phyloP scores from a whole-genome alignment of 306 rosid species.

The Fragaria nilgerrensis region DNA sequence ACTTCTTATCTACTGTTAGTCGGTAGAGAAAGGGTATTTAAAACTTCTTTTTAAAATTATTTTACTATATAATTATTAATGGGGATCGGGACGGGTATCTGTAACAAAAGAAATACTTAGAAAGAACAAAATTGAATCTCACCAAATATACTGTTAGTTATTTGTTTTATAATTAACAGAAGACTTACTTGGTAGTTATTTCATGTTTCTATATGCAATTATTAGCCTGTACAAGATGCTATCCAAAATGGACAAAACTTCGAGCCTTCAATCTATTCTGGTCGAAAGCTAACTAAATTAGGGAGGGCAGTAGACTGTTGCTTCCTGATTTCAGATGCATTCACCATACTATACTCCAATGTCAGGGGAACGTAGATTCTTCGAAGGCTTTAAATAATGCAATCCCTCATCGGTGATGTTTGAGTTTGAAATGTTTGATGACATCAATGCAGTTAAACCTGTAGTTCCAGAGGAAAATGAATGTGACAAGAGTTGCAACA shows the following conservation, averaged over 20 bases:
- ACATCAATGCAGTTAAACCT: conserved; percentile 63
- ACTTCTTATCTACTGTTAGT: no score
- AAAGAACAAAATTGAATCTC: no score
- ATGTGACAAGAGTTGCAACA: not conserved
- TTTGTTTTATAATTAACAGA: no score
- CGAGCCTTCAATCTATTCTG: conserved; percentile 33
- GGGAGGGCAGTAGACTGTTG: conserved; percentile 57
- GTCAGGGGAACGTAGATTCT: conserved; percentile 63
- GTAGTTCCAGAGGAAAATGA: not conserved
- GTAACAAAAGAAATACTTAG: no score
- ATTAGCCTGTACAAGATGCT: conserved; percentile 35
- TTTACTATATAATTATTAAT: no score
- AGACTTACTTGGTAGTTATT: not conserved
- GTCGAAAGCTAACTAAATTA: conserved; percentile 65
- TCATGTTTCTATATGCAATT: not conserved
- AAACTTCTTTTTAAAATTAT: no score
- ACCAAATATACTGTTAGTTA: no score
- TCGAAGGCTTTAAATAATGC: conserved; percentile 53
- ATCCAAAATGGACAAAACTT: not conserved
- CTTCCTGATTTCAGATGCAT: conserved; percentile 60
- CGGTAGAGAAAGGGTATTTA: no score
- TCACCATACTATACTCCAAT: conserved; percentile 71
- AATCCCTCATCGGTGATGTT: conserved; percentile 53
- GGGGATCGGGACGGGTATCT: no score
- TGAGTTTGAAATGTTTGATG: conserved; percentile 65